Evolutionary conservation across 2,329 filamentous ascomycete genomes (phyloP), one percentile per base, ranked within the genome.

Genomic region (Aspergillus tubingensis): DNA sequence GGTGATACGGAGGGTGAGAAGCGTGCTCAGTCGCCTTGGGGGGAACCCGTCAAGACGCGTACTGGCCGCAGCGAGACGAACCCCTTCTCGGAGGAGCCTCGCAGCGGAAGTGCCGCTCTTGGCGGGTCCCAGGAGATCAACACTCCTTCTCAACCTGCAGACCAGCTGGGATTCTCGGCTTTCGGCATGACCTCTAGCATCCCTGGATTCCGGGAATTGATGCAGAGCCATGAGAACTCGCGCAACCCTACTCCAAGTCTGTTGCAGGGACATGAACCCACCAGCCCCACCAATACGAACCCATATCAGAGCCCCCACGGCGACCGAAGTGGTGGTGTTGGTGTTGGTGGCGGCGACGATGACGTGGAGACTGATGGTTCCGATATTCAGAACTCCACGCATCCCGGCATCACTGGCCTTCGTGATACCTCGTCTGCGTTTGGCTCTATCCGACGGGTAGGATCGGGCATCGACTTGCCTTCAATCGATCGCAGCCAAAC

Each of bases 271-370:
- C 82, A 88, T 65, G 91, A 92, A 60, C 89, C 91, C 0, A 86
- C 91, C 71, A 98, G 94, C 73, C 95, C 95, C 10, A 95, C 93
- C 0, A 91, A 96, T 70, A 98, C 95, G 3, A 99, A 99, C 72
- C 95, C 95, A 1, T 99, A 95, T 73, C 91, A 93, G 65, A 98
- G 94, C 74, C 95, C 95, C 2, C 87, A 90, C 7, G 90, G 89
- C 39, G 90, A 92, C 25, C 87, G 87, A 48, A 81, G 81, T 5
- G 87, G 91, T 51, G 85, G 25, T 27, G 25, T 8, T 27, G 25
- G 7, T 27, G 25, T 7, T 27, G 25, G 25, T 8, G 25, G 25
- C 25, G 25, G 85, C 19, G 84, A 87, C 17, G 84, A 87, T 61
- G 84, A 85, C 64, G 82, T 83, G 49, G 85, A 89, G 48, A 78